Evolutionary conservation across 1,139 yeast genomes (phyloP), one percentile per base, ranked within the genome.

Genomic region (Blastobotrys petasosporus): DNA sequence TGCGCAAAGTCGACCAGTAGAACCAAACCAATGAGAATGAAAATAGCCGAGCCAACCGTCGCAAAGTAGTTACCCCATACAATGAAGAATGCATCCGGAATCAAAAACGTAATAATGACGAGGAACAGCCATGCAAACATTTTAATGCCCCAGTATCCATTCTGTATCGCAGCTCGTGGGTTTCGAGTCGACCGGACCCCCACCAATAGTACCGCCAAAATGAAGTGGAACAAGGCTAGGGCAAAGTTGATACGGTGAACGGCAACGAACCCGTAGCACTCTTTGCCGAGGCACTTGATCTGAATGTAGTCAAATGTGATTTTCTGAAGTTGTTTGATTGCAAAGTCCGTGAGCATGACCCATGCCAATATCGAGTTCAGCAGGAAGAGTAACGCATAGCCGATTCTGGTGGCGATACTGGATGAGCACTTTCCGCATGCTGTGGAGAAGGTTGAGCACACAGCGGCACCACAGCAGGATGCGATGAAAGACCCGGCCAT

Each of bases 1-100:
- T 94, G 98, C 10, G 98, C 97, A 73, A 88, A 92, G 65, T 94
- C 98, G 29, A 94, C 97, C 45, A 94, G 69, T 43, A 94, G 72
- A 9, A 94, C 85, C 49, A 94, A 73, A 0, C 98, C 98, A 52
- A 92, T 87, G 7, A 94, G 82, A 33, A 92, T 75, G 65, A 94
- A 94, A 3, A 88, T 64, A 3, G 94, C 83, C 37, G 96, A 86
- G 58, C 88, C 82, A 4, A 87, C 68, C 38, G 88, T 84, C 11
- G 97, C 90, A 43, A 92, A 73, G 68, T 88, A 80, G 64, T 86
- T 92, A 0, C 98, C 97, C 80, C 95, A 94, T 59, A 85, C 74
- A 28, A 90, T 77, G 65, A 85, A 92, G 63, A 94, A 90, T 32
- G 71, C 72, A 60, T 94, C 97, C 0, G 97, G 97, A 38, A 94